A percentile compares a stretch with the other conserved stretches of the same genome.
Evolutionary conservation across 1,284 basidiomycete species (phyloP).

Genomic region (Mrakiaceae sp.): DNA sequence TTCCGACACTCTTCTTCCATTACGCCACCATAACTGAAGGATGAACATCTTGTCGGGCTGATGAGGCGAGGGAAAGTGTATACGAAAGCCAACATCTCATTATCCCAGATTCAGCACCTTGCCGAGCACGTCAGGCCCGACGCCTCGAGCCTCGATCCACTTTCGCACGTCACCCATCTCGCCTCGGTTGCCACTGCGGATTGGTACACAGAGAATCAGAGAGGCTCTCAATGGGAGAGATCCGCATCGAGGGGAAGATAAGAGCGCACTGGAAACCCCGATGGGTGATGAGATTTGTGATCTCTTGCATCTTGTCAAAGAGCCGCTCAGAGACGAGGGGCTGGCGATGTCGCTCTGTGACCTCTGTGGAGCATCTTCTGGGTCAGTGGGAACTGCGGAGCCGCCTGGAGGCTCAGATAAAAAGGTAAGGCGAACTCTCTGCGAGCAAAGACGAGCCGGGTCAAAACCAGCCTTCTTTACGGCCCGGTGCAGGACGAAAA

Average conservation of each 20-base stretch:
- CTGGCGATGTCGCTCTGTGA: conserved; percentile 35
- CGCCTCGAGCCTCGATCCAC: conserved; percentile 34
- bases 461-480: conserved; percentile 34
- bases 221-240: too few relatives aligned
- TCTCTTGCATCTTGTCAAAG: conserved; percentile 35
- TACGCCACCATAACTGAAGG: too few relatives aligned
- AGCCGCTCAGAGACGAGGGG: conserved; percentile 25
- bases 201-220: too few relatives aligned
- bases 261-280: conserved; percentile 14
- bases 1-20: too few relatives aligned
- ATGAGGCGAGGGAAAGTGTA: not conserved
- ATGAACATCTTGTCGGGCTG: too few relatives aligned
- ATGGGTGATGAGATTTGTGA: conserved; percentile 32
- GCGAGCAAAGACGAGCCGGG: conserved; percentile 33
- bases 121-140: conserved; percentile 33
- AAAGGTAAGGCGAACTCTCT: conserved; percentile 11
- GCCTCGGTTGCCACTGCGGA: conserved; percentile 29
- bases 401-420: not conserved
- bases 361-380: conserved; percentile 20
- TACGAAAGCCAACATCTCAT: not conserved
- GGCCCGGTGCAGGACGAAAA: conserved; percentile 14
- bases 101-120: conserved; percentile 24
- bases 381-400: not conserved
- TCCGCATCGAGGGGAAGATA: too few relatives aligned
- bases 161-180: conserved; percentile 37